Evolutionary conservation across 169 alveolate genomes (phyloP), one percentile per base, ranked within the genome.

Genomic region (Babesia divergens): DNA sequence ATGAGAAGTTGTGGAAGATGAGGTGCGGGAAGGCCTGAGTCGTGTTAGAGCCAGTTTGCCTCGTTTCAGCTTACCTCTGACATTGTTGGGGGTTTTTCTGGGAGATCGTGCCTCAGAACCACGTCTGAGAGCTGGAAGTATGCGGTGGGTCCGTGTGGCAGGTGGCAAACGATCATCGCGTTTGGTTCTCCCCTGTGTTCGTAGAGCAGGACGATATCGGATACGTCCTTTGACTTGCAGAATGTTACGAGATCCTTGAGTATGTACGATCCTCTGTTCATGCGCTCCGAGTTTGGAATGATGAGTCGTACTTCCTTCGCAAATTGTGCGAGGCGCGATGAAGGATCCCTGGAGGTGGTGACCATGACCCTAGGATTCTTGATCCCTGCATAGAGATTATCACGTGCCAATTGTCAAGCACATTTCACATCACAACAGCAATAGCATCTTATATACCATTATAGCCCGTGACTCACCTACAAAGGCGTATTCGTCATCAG

Each of bases 71-170:
- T 77, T 90, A 84, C 86, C 56, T 96, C 97, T 28, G 99, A 92
- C 89, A 98, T 90, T 32, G 97, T 94, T 32, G 96, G 97, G 11
- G 97, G 95, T 72, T 94, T 94, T 43, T 94, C 98, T 5, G 95
- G 93, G 51, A 98, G 91, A 79, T 98, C 99, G 81, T 97, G 99
- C 46, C 99, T 91, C 69, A 97, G 89, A 14, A 94, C 97, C 22
- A 96, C 98, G 70, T 97, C 96, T 29, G 91, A 83, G 16, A 98
- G 76, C 26, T 98, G 98, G 83, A 97, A 97, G 84, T 97, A 96
- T 2, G 98, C 97, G 3, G 99, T 97, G 0, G 99, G 99, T 0
- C 99, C 99, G 67, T 93, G 94, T 4, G 99, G 99, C 74, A 98
- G 79, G 82, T 98, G 99, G 62, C 97, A 95, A 20, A 98, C 92